A percentile compares a stretch with the other conserved stretches of the same genome.
Evolutionary conservation across 495 filamentous ascomycete genomes (phyloP).

Genomic region (Penicillium malachiteum): DNA sequence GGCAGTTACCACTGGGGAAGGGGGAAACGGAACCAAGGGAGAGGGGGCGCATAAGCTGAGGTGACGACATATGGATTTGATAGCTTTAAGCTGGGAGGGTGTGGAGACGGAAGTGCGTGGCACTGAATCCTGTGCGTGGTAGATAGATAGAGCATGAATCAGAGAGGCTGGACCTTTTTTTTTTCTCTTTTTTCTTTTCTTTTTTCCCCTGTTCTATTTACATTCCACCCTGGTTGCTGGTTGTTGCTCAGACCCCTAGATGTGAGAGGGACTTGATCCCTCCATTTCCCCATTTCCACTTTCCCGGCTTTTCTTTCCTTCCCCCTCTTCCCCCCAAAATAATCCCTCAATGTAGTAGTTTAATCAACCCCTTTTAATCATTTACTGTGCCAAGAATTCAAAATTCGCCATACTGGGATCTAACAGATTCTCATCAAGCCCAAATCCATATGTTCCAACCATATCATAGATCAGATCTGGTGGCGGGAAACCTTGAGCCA

Average conservation of each 20-base stretch:
- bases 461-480: conserved; percentile 50
- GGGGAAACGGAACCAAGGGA: conserved; percentile 23
- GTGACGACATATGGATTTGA: conserved; percentile 26
- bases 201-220: conserved; percentile 5
- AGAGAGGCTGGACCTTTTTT: neutral
- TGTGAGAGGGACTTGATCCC: neutral
- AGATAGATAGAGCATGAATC: conserved; percentile 8
- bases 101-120: conserved; percentile 23
- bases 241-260: conserved; percentile 2
- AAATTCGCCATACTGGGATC: conserved; percentile 50
- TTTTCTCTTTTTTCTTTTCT: neutral
- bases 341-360: neutral
- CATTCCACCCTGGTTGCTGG: conserved; percentile 8
- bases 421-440: conserved; percentile 46
- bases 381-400: conserved; percentile 42
- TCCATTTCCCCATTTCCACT: conserved; percentile 1
- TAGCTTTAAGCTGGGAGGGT: conserved; percentile 20
- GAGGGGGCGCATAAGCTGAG: conserved; percentile 23
- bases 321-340: neutral
- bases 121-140: neutral
- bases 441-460: conserved; percentile 51
- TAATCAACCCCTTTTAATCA: neutral
- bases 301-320: neutral
- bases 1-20: conserved; percentile 13
- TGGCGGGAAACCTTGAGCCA: conserved; percentile 49